A percentile compares a stretch with the other conserved stretches of the same genome.
Conservation (phyloP, 164 flowering plant species). For the Warburgia ugandensis region DNA sequence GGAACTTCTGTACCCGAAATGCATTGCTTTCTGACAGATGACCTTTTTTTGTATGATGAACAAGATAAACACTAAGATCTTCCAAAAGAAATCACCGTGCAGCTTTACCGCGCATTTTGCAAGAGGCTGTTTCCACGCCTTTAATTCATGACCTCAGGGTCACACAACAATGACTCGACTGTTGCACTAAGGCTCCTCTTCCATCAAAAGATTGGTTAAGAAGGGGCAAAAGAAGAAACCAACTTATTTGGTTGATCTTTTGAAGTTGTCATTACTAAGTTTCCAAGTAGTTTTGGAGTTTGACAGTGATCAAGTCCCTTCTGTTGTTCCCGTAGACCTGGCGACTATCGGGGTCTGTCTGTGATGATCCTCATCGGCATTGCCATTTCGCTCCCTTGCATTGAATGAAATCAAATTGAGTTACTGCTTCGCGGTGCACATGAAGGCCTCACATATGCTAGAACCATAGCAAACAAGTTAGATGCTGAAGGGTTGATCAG, state of each 20-base stretch:
- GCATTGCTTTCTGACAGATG: no score
- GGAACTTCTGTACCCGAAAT: no score
- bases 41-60: no score
- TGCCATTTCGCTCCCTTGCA: slow-evolving; percentile 42
- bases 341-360: slow-evolving; percentile 59
- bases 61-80: no score
- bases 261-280: slow-evolving; percentile 20
- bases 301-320: slow-evolving; percentile 34
- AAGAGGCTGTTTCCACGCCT: no score
- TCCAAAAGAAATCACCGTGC: no score
- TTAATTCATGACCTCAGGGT: no score
- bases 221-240: slow-evolving; percentile 34
- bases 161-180: no score
- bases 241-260: slow-evolving; percentile 28
- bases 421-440: slow-evolving; percentile 22
- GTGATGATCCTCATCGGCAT: slow-evolving; percentile 52
- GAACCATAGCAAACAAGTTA: slow-evolving; percentile 29
- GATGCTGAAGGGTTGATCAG: slow-evolving; percentile 19
- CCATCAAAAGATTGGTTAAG: no score
- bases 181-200: no score
- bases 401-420: slow-evolving; percentile 7
- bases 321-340: slow-evolving; percentile 24
- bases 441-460: slow-evolving; percentile 40
- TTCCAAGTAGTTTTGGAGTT: slow-evolving; percentile 37
- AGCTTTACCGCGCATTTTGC: no score